Percentiles rank a stretch among this genome's conserved stretches.
Evolutionary conservation across 2,329 filamentous ascomycete genomes (phyloP).

Genomic region (Fusarium sp.): DNA sequence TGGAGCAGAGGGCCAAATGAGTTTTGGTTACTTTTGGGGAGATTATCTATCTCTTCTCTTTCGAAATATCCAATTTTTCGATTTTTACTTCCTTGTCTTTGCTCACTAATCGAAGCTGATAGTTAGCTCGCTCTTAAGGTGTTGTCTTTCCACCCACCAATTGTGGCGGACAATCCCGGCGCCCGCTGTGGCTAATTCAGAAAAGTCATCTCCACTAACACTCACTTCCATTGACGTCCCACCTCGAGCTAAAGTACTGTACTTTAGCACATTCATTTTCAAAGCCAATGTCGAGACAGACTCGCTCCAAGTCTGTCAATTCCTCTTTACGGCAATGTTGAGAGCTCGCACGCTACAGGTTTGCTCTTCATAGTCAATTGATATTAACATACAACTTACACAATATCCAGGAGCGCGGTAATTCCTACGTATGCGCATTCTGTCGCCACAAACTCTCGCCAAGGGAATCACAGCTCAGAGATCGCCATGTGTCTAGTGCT

Average conservation of each 20-base stretch:
- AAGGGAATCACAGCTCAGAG: conserved; percentile 30
- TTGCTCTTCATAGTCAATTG: conserved; percentile 21
- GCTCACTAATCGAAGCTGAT: background rate
- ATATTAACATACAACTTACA: conserved; percentile 20
- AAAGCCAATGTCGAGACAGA: conserved; percentile 45
- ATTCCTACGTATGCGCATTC: conserved; percentile 60
- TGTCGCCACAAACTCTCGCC: conserved; percentile 55
- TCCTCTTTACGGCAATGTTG: conserved; percentile 57
- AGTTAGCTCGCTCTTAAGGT: background rate
- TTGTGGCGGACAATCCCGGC: conserved; percentile 47
- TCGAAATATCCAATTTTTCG: background rate
- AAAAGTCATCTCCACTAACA: conserved; percentile 41
- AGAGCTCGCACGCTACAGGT: conserved; percentile 61
- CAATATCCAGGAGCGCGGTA: conserved; percentile 54
- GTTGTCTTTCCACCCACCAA: background rate
- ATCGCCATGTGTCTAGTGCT: conserved; percentile 33
- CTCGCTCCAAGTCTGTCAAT: conserved; percentile 39
- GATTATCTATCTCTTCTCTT: background rate
- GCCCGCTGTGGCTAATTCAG: conserved; percentile 38
- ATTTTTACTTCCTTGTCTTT: conserved; percentile 1
- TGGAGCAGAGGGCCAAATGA: background rate
- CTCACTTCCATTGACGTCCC: conserved; percentile 15
- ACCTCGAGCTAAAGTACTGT: conserved; percentile 19
- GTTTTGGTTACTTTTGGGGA: background rate
- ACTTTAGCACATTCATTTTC: conserved; percentile 22